These are phyloP conservation scores for Hypseocharis bilobata DNA, from an alignment of 441 rosid species.

Conservation along the genomic window DNA sequence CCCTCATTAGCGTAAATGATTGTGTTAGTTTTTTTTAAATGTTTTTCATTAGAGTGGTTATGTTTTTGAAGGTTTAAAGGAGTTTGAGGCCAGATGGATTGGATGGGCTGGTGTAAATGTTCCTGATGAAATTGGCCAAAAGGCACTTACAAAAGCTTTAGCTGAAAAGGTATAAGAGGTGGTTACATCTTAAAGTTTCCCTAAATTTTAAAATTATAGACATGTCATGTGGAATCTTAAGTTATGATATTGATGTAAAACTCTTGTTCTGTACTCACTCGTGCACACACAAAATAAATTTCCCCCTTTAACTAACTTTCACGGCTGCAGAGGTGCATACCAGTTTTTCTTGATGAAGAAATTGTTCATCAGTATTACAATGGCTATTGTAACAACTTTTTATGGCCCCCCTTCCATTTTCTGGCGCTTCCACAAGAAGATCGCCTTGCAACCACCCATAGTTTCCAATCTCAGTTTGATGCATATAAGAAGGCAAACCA, in stretches of 20 bases:
- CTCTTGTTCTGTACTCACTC: background rate
- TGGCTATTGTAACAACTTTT: conserved; percentile 95
- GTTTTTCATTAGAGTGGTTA: conserved; percentile 20
- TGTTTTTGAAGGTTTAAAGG: conserved; percentile 71
- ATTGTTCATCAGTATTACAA: conserved; percentile 96
- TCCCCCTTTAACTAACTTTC: background rate
- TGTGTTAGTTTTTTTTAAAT: too few relatives aligned
- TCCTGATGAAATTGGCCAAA: conserved; percentile 89
- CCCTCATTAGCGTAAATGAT: background rate
- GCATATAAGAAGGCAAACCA: conserved; percentile 95
- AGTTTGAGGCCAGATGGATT: conserved; percentile 95
- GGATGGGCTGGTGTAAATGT: conserved; percentile 99
- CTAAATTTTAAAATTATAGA: background rate
- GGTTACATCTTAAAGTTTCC: background rate
- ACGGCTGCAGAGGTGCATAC: conserved; percentile 77
- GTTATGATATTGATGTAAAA: background rate
- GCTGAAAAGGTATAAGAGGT: conserved; percentile 65
- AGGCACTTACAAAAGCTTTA: conserved; percentile 79
- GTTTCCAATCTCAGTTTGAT: conserved; percentile 91
- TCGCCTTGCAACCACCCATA: conserved; percentile 90
- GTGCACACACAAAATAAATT: background rate
- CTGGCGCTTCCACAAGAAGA: conserved; percentile 99
- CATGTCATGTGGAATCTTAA: background rate
- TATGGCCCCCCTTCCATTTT: conserved; percentile 98
- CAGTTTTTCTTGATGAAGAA: conserved; percentile 96